phyloP scores from a whole-genome alignment of 1,284 basidiomycete genomes.

The Gomphus bonarii region DNA sequence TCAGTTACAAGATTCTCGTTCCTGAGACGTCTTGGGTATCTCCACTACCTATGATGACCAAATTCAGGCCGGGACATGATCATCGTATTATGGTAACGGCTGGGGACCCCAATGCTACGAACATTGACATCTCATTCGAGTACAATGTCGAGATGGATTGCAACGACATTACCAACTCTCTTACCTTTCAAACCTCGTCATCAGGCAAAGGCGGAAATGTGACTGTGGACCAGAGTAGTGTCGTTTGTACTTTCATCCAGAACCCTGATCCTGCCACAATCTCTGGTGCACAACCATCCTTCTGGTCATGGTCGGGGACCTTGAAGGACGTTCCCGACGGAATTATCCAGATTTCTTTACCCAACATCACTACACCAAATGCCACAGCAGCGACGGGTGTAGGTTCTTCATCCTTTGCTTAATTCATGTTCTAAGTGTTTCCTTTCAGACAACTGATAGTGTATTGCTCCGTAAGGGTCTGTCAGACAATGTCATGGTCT shows the following conservation, averaged over 20 bases:
- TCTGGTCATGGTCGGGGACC: conserved; percentile 66
- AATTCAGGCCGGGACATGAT: conserved; percentile 80
- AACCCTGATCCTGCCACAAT: conserved; percentile 38
- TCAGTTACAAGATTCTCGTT: conserved; percentile 75
- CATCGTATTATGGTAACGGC: conserved; percentile 47
- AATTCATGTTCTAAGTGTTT: conserved; percentile 13
- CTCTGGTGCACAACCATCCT: conserved; percentile 44
- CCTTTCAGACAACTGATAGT: conserved; percentile 51
- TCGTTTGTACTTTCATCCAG: conserved; percentile 36
- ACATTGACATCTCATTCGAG: conserved; percentile 61
- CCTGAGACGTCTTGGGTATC: conserved; percentile 55
- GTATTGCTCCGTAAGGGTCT: conserved; percentile 72
- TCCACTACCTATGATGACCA: conserved; percentile 63
- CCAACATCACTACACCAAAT: conserved; percentile 37
- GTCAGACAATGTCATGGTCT: conserved; percentile 69
- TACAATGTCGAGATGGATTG: conserved; percentile 76
- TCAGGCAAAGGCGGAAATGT: conserved; percentile 46
- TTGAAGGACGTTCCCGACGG: conserved; percentile 70
- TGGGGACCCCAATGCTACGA: conserved; percentile 44
- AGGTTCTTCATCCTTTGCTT: conserved; percentile 18
- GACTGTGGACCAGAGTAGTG: conserved; percentile 32
- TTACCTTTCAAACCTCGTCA: conserved; percentile 58
- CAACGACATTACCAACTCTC: conserved; percentile 44
- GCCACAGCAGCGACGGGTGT: conserved; percentile 42
- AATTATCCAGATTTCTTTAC: conserved; percentile 62